phyloP scores from a whole-genome alignment of 2,329 filamentous ascomycete genomes.

The Trichoderma gracile region DNA sequence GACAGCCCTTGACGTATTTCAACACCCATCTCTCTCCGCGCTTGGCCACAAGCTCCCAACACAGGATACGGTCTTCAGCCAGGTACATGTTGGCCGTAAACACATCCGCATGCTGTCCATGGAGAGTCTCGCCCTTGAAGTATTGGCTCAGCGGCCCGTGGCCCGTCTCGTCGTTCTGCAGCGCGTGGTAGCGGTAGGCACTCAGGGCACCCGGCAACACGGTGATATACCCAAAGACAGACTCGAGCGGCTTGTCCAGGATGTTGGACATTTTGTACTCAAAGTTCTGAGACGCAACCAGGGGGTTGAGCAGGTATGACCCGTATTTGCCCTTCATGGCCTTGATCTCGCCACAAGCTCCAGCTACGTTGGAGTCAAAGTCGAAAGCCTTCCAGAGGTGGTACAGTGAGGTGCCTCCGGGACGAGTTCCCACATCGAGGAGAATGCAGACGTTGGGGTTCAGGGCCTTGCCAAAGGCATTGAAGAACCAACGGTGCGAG shows the following conservation, averaged over 20 bases:
- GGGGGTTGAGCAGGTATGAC: slow-evolving; percentile 81
- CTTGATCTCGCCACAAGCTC: slow-evolving; percentile 96
- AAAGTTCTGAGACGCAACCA: slow-evolving; percentile 97
- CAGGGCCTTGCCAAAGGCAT: slow-evolving; percentile 88
- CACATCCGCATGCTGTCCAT: slow-evolving; percentile 93
- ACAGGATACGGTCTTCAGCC: slow-evolving; percentile 85
- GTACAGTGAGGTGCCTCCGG: slow-evolving; percentile 86
- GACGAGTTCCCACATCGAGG: slow-evolving; percentile 92
- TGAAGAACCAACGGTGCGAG: slow-evolving; percentile 99
- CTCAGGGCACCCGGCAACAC: slow-evolving; percentile 93
- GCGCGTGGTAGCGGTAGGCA: slow-evolving; percentile 90
- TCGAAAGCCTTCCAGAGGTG: slow-evolving; percentile 99
- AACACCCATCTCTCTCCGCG: slow-evolving; percentile 92
- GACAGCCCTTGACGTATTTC: slow-evolving; percentile 96
- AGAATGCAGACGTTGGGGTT: slow-evolving; percentile 97
- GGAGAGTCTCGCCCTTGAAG: slow-evolving; percentile 97
- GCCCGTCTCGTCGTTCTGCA: slow-evolving; percentile 95
- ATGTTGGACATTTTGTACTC: slow-evolving; percentile 99
- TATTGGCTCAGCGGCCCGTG: slow-evolving; percentile 96
- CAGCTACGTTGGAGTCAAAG: slow-evolving; percentile 94
- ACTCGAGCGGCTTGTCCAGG: slow-evolving; percentile 93
- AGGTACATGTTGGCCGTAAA: slow-evolving; percentile 98
- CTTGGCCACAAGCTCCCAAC: slow-evolving; percentile 95
- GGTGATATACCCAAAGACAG: slow-evolving; percentile 97
- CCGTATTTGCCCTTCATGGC: slow-evolving; percentile 90